A percentile compares a stretch with the other conserved stretches of the same genome.
These are phyloP conservation scores for Raffaelea ambrosiae DNA, from an alignment of 2,329 filamentous ascomycete species.

Conservation along the genomic window DNA sequence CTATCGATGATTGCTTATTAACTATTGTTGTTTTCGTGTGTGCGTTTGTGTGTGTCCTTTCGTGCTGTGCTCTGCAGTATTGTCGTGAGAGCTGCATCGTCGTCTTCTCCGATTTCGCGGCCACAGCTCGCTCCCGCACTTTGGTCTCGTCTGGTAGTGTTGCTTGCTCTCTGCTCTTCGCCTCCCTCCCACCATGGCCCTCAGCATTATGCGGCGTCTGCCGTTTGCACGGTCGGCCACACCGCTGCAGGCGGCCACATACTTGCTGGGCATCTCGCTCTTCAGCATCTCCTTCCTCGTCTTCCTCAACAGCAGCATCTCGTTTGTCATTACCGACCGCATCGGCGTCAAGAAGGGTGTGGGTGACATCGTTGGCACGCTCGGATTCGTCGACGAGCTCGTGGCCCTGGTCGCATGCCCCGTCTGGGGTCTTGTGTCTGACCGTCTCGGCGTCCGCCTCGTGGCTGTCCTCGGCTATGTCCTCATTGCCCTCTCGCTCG, in stretches of 20 bases:
- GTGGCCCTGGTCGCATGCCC: constrained; percentile 76
- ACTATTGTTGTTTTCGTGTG: no score
- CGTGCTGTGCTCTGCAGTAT: no score
- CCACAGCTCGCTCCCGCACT: no score
- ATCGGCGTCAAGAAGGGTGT: constrained; percentile 66
- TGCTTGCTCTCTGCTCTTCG: background rate
- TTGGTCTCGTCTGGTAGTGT: no score
- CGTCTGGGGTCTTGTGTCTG: constrained; percentile 68
- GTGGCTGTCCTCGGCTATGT: constrained; percentile 71
- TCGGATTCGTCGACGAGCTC: constrained; percentile 78
- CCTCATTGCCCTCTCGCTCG: constrained; percentile 69
- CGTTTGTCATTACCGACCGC: constrained; percentile 77
- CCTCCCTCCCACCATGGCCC: constrained; percentile 1
- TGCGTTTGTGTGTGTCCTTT: no score
- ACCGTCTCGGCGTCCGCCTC: constrained; percentile 65
- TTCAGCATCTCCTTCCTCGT: constrained; percentile 87
- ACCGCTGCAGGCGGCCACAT: constrained; percentile 56
- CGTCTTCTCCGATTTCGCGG: no score
- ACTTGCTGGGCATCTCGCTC: constrained; percentile 72
- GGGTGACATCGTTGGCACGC: constrained; percentile 72
- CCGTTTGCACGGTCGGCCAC: constrained; percentile 55
- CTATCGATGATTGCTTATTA: no score
- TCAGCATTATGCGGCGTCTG: constrained; percentile 32
- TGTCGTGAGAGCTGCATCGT: no score
- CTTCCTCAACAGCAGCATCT: constrained; percentile 77